Conservation (phyloP, 169 alveolate species). For the Plasmodium fragile region DNA sequence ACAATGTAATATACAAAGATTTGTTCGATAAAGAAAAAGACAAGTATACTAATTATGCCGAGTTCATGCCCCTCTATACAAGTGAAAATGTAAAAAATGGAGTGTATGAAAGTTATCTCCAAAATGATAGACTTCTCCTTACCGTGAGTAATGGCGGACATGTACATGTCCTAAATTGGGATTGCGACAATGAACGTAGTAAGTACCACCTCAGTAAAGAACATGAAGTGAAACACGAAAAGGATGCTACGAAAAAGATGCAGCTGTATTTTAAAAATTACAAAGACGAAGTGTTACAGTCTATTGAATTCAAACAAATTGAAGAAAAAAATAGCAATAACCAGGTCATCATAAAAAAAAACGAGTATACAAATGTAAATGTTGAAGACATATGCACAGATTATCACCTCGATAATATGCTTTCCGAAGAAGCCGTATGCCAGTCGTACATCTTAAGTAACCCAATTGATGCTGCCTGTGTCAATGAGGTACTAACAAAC, state of each 20-base stretch:
- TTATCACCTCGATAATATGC: conserved; percentile 66
- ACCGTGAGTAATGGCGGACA: conserved; percentile 60
- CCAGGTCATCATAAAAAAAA: conserved; percentile 1
- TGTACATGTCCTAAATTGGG: conserved; percentile 56
- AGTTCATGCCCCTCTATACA: conserved; percentile 47
- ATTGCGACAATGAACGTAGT: conserved; percentile 1
- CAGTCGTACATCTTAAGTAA: conserved; percentile 77
- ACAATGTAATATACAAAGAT: conserved; percentile 49
- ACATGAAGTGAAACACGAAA: conserved; percentile 14
- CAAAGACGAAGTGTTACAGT: conserved; percentile 21
- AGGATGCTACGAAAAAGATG: conserved; percentile 14
- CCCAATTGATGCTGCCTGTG: conserved; percentile 78
- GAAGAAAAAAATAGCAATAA: conserved; percentile 33
- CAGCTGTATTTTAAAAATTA: conserved; percentile 31
- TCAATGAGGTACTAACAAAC: conserved; percentile 78
- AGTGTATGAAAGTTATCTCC: conserved; percentile 31
- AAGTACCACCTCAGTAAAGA: conserved; percentile 19
- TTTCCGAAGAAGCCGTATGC: conserved; percentile 33
- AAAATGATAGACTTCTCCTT: conserved; percentile 44
- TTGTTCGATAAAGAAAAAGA: conserved; percentile 27
- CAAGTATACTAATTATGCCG: conserved; percentile 16
- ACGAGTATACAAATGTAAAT: conserved; percentile 21
- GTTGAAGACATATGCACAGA: conserved; percentile 41
- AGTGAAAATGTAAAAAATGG: conserved; percentile 49
- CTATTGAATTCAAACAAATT: conserved; percentile 30